Evolutionary conservation across 371 early-diverging fungal species (phyloP), one percentile per base, ranked within the genome.

Genomic region (Syncephalis plumigaleata): DNA sequence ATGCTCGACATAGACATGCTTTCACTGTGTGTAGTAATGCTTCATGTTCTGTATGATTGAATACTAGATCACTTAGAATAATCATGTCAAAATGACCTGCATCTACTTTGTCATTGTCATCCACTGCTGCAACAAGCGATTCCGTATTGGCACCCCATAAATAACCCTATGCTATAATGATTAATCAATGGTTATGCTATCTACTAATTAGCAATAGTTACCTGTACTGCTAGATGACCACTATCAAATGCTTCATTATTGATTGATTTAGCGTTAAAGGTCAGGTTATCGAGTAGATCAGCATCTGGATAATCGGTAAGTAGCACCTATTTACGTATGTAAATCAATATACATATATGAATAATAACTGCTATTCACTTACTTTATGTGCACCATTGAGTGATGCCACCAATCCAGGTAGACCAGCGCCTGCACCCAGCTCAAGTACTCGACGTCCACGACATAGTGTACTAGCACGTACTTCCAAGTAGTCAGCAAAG

Each of bases 301-400:
- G 68, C 60, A 42, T 93, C 91, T 0, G 93, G 94, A 53, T 89
- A 93, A 57, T 93, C 94, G 0, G 93, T 93, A 9, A 84, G 65
- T 2, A 90, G 75, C 1, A 86, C 84, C 60, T 64, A 52, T 20
- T 21, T 31, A 39, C 1, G 15, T 39, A 16, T 11, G n/a, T 37
- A 37, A 37, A 11, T 37, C 37, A n/a, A 37, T 37, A 46, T 15
- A n/a, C 38, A n/a, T 23, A 5, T 37, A 36, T 31, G 11, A 11
- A 31, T 31, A 31, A 31, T 31, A 31, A 11, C 11, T 31, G n/a
- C n/a, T 26, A 27, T n/a, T 15, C 20, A 37, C 40, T 15, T 53
- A 66, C 66, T 55, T 70, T 73, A 27, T 66, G 48, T 1, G 91
- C 91, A 0, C 79, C 80, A 63, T 81, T 81, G 15, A 76, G 42